These are phyloP conservation scores for Neurospora sp. DNA, from an alignment of 495 filamentous ascomycete species.

Conservation along the genomic window DNA sequence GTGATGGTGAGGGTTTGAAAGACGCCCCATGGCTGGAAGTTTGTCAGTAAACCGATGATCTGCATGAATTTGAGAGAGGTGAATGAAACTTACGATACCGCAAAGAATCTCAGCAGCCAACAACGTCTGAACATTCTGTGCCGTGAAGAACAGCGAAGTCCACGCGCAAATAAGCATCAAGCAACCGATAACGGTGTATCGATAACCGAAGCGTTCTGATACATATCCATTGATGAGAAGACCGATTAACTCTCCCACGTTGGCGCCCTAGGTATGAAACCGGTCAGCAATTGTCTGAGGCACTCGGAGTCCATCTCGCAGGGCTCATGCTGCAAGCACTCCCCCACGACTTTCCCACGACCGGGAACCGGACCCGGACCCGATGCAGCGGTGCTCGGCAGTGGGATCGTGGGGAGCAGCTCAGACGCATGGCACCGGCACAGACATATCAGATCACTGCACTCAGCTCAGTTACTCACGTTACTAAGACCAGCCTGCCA, in stretches of 20 bases:
- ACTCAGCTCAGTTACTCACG: constrained; percentile 24
- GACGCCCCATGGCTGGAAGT: constrained; percentile 53
- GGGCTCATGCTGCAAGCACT: neutral
- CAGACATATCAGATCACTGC: neutral
- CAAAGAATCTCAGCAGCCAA: constrained; percentile 67
- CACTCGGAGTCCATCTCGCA: neutral
- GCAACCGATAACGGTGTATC: constrained; percentile 60
- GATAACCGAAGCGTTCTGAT: constrained; percentile 65
- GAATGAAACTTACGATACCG: constrained; percentile 40
- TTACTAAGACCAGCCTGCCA: constrained; percentile 76
- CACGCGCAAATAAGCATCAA: constrained; percentile 56
- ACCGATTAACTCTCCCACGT: constrained; percentile 62
- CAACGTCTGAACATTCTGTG: constrained; percentile 55
- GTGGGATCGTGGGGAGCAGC: neutral
- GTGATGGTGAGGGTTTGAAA: constrained; percentile 73
- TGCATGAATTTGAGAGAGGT: constrained; percentile 9
- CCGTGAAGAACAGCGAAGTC: constrained; percentile 70
- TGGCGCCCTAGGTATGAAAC: constrained; percentile 17
- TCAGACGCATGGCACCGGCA: neutral
- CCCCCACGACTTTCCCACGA: neutral
- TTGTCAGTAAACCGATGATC: neutral
- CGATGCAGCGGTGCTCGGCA: neutral
- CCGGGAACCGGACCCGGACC: neutral
- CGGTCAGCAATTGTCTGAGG: neutral
- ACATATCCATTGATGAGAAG: constrained; percentile 67